These are phyloP conservation scores for Starmerella sirachaensis DNA, from an alignment of 805 yeast species.

Conservation along the genomic window DNA sequence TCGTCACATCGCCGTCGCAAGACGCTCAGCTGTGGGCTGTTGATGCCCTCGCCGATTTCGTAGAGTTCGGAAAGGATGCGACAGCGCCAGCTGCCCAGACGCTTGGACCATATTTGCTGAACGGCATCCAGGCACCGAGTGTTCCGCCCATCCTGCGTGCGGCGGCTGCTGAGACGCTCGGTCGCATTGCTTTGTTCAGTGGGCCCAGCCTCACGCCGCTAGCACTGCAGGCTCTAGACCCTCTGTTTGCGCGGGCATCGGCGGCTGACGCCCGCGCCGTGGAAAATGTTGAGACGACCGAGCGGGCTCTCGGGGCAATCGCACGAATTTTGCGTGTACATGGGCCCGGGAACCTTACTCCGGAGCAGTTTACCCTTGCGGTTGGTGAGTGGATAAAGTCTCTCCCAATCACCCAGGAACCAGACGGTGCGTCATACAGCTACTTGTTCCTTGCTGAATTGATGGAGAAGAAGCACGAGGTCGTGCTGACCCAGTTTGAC, in stretches of 20 bases:
- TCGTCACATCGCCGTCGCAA: slow-evolving; percentile 40
- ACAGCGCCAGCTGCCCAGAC: slow-evolving; percentile 53
- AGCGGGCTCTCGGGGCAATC: slow-evolving; percentile 68
- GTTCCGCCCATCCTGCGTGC: slow-evolving; percentile 57
- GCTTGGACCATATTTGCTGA: slow-evolving; percentile 53
- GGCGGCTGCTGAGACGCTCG: slow-evolving; percentile 73
- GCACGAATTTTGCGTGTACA: slow-evolving; percentile 67
- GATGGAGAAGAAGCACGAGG: slow-evolving; percentile 54
- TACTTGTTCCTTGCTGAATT: slow-evolving; percentile 64
- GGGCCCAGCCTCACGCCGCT: slow-evolving; percentile 51
- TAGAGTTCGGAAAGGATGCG: slow-evolving; percentile 65
- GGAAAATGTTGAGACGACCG: slow-evolving; percentile 77
- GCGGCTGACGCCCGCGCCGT: slow-evolving; percentile 78
- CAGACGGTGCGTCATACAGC: slow-evolving; percentile 76
- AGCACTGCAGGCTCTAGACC: slow-evolving; percentile 57
- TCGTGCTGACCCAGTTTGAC: slow-evolving; percentile 43
- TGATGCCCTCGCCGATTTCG: slow-evolving; percentile 64
- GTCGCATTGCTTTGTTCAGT: slow-evolving; percentile 76
- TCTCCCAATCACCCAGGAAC: slow-evolving; percentile 73
- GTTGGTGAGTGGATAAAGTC: slow-evolving; percentile 67
- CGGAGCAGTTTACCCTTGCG: slow-evolving; percentile 43
- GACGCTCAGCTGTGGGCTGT: slow-evolving; percentile 66
- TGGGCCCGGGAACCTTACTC: slow-evolving; percentile 42
- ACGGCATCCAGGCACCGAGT: slow-evolving; percentile 25
- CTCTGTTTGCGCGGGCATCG: slow-evolving; percentile 57